A percentile compares a stretch with the other conserved stretches of the same genome.
These are phyloP conservation scores for Pichia sp. DNA, from an alignment of 1,139 yeast species.

Conservation along the genomic window DNA sequence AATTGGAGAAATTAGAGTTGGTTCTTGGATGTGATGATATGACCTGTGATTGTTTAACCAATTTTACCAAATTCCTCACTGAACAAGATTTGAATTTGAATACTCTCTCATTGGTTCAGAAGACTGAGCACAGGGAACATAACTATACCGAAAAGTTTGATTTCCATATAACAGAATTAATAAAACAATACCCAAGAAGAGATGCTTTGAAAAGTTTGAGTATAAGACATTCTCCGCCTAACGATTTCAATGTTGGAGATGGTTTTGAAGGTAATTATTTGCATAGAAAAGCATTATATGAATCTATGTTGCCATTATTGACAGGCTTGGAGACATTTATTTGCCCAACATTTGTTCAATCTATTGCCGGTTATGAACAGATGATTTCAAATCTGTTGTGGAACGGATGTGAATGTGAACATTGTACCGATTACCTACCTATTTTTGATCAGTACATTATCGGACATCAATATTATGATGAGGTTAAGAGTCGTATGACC, in stretches of 20 bases:
- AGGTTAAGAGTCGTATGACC: slow-evolving; percentile 43
- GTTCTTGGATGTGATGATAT: slow-evolving; percentile 44
- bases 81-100: slow-evolving; percentile 29
- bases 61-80: slow-evolving; percentile 35
- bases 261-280: slow-evolving; percentile 73
- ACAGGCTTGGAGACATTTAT: slow-evolving; percentile 41
- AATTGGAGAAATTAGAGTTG: slow-evolving; percentile 38
- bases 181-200: slow-evolving; percentile 38
- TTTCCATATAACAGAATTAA: slow-evolving; percentile 44
- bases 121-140: slow-evolving; percentile 45
- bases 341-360: slow-evolving; percentile 57
- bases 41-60: slow-evolving; percentile 45
- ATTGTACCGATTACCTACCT: slow-evolving; percentile 49
- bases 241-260: slow-evolving; percentile 46
- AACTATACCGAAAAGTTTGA: slow-evolving; percentile 57
- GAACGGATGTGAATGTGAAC: slow-evolving; percentile 71
- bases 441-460: slow-evolving; percentile 56
- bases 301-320: slow-evolving; percentile 46
- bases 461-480: slow-evolving; percentile 59
- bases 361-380: slow-evolving; percentile 66
- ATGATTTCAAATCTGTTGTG: slow-evolving; percentile 66
- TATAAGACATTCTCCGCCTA: slow-evolving; percentile 52
- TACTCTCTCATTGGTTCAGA: slow-evolving; percentile 48
- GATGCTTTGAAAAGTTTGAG: slow-evolving; percentile 38
- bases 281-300: slow-evolving; percentile 53